Evolutionary conservation across 2,329 filamentous ascomycete species (phyloP), one percentile per base, ranked within the genome.

Genomic region (Seiridium unicorne): DNA sequence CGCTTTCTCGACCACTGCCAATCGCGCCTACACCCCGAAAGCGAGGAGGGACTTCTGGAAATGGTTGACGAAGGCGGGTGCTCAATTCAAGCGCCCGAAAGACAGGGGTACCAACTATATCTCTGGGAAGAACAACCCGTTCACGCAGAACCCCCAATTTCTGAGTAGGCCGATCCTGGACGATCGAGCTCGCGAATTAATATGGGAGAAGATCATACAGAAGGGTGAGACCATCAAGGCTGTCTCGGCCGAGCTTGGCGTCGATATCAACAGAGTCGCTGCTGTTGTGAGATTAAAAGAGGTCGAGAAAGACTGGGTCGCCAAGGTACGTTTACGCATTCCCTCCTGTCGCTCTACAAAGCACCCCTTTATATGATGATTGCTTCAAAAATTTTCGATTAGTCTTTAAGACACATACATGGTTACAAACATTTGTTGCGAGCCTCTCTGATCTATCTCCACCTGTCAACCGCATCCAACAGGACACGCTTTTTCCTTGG

Each of bases 401-500:
- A 97, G 94, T 98, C 94, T 97, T 96, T 84, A 97, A 97, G 93
- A 98, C 93, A 88, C 76, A 80, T 74, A 87, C 82, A 88, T 95
- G 92, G 91, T 97, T 94, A 94, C 82, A 89, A 84, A 85, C 18
- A 26, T 46, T 80, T 85, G 86, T 88, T 89, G 82, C 84, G 83
- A 86, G 82, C 85, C 85, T 89, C 86, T 89, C 89, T 92, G 89
- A 92, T 69, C 61, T 63, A 61, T 65, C 49, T 57, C 1, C 1
- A 26, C 38, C 42, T 10, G 7, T 48, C n/a, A 10, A 48, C 2
- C 18, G 8, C 26, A 31, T 48, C 7, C 7, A 53, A 6, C 13
- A 35, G 13, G 32, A 9, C 31, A 18, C 44, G 13, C 13, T 46
- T 44, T 26, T 38, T 5, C n/a, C 55, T 56, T 35, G 11, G 58